These are phyloP conservation scores for Lasiodiplodia sp. DNA, from an alignment of 2,329 filamentous ascomycete genomes.

Conservation along the genomic window DNA sequence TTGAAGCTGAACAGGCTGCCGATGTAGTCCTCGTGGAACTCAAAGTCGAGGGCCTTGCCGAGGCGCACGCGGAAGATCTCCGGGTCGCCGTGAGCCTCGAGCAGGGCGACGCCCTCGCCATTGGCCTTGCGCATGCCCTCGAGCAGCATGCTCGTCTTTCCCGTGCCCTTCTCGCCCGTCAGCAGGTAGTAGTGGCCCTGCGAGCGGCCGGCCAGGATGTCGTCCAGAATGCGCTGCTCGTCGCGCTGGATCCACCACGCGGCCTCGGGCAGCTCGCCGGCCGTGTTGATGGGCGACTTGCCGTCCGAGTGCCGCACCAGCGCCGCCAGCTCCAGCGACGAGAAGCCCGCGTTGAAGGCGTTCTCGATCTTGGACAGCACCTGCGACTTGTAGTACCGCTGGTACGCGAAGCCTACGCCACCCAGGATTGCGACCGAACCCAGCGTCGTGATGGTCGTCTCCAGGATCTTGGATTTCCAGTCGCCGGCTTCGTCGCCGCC, in stretches of 20 bases:
- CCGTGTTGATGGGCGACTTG: slow-evolving; percentile 35
- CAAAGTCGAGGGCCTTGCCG: slow-evolving; percentile 87
- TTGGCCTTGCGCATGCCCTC: slow-evolving; percentile 89
- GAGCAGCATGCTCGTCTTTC: slow-evolving; percentile 90
- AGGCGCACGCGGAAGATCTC: slow-evolving; percentile 89
- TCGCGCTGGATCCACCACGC: slow-evolving; percentile 76
- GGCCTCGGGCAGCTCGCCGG: slow-evolving; percentile 39
- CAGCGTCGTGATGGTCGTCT: slow-evolving; percentile 45
- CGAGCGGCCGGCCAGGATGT: slow-evolving; percentile 72
- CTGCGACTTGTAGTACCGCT: slow-evolving; percentile 42
- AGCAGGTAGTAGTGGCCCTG: slow-evolving; percentile 84
- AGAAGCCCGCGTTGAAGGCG: slow-evolving; percentile 44
- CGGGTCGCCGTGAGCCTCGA: slow-evolving; percentile 87
- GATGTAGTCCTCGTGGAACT: slow-evolving; percentile 93
- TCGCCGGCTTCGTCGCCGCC: background rate
- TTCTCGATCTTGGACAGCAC: slow-evolving; percentile 44
- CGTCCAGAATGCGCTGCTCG: slow-evolving; percentile 77
- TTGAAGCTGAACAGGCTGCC: slow-evolving; percentile 89
- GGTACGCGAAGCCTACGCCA: slow-evolving; percentile 45
- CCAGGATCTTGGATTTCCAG: slow-evolving; percentile 35
- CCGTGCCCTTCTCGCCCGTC: slow-evolving; percentile 88
- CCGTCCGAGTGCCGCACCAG: slow-evolving; percentile 42
- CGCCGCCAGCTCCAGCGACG: slow-evolving; percentile 43
- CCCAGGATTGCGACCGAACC: slow-evolving; percentile 44
- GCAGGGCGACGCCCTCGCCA: slow-evolving; percentile 84